A percentile compares a stretch with the other conserved stretches of the same genome.
Evolutionary conservation across 495 filamentous ascomycete genomes (phyloP).

Genomic region (Hypomontagnella monticulosa): DNA sequence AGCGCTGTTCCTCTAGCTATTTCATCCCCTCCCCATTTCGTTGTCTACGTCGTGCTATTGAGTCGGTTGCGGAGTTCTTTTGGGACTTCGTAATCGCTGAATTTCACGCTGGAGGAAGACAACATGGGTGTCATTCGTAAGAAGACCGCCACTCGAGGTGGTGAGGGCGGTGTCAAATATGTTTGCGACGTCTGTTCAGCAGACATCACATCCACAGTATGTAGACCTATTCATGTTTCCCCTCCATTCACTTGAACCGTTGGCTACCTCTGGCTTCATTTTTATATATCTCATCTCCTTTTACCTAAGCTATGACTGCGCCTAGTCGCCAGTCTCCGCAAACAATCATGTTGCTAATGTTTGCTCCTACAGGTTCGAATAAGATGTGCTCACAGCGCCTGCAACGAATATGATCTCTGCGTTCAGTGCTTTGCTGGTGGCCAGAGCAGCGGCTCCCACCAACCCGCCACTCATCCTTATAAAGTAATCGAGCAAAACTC

Average conservation of each 20-base stretch:
- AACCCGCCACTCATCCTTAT: slow-evolving; percentile 84
- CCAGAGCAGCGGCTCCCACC: slow-evolving; percentile 78
- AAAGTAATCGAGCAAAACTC: slow-evolving; percentile 98
- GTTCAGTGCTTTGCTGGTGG: slow-evolving; percentile 92
- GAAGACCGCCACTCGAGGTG: slow-evolving; percentile 88
- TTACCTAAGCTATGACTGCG: not conserved
- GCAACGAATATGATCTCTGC: slow-evolving; percentile 96
- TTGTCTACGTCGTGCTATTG: not conserved
- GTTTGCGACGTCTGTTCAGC: slow-evolving; percentile 95
- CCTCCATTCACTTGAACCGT: not conserved
- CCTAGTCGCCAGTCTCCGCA: not conserved
- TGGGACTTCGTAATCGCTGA: slow-evolving; percentile 31
- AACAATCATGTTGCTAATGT: slow-evolving; percentile 2
- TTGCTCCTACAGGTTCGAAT: slow-evolving; percentile 78
- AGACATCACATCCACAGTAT: slow-evolving; percentile 94
- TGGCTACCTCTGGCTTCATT: not conserved
- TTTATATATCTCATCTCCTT: not conserved
- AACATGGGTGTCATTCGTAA: slow-evolving; percentile 95
- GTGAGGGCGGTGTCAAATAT: slow-evolving; percentile 92
- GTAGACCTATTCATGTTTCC: slow-evolving; percentile 18
- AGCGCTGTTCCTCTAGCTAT: too few species aligned
- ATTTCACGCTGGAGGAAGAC: slow-evolving; percentile 36
- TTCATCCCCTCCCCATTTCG: not conserved
- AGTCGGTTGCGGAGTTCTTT: slow-evolving; percentile 29
- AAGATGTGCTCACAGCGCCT: slow-evolving; percentile 81